These are phyloP conservation scores for Nephelium lappaceum DNA, from an alignment of 345 rosid genomes.

Conservation along the genomic window DNA sequence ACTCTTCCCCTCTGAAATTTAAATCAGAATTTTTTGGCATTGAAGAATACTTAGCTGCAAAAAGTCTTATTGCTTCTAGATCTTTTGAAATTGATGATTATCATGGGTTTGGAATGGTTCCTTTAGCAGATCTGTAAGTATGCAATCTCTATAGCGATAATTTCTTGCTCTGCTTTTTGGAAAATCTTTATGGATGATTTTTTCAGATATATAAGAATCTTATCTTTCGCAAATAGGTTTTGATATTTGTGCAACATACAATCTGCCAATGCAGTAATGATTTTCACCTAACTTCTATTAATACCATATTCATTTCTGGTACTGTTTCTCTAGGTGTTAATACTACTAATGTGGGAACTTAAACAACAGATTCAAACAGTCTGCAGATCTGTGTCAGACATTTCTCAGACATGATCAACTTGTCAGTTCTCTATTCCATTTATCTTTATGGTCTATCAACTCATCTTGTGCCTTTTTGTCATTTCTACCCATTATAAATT, in stretches of 20 bases:
- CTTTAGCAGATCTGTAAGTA: slow-evolving; percentile 92
- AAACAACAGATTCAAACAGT: not conserved
- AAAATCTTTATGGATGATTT: not conserved
- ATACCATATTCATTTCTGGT: not conserved
- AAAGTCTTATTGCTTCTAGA: slow-evolving; percentile 73
- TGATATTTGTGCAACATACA: not conserved
- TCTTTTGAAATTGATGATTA: slow-evolving; percentile 75
- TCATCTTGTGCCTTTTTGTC: not conserved
- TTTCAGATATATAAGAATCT: not conserved
- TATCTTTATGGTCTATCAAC: not conserved
- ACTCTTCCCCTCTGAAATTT: slow-evolving; percentile 32
- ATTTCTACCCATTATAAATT: not conserved
- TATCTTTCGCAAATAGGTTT: not conserved
- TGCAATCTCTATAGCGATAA: not conserved
- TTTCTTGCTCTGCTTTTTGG: not conserved
- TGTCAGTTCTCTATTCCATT: not conserved
- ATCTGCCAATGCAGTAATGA: not conserved
- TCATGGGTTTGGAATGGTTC: slow-evolving; percentile 91
- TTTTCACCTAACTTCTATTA: not conserved
- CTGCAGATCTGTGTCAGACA: not conserved
- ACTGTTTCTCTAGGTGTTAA: not conserved
- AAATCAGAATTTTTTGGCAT: slow-evolving; percentile 49
- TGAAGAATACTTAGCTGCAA: slow-evolving; percentile 69
- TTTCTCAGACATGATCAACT: not conserved
- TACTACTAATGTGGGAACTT: not conserved